Evolutionary conservation across 2,329 filamentous ascomycete genomes (phyloP).

Genomic region (Fusarium marasasianum): DNA sequence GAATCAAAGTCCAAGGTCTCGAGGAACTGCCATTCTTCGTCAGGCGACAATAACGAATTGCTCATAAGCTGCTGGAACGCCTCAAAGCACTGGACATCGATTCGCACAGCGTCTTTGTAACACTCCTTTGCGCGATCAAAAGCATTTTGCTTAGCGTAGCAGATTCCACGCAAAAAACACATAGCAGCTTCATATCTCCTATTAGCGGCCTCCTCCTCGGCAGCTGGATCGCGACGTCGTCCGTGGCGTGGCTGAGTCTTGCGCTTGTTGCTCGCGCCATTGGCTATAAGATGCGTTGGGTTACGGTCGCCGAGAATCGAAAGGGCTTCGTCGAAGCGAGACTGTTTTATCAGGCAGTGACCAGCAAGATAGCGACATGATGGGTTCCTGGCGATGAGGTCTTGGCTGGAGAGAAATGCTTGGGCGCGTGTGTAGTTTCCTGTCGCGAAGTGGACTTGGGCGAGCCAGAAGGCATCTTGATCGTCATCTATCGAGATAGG

Average conservation of each 20-base stretch:
- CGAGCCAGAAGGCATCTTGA: conserved; percentile 94
- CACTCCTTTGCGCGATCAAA: conserved; percentile 98
- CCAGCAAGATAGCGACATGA: conserved; percentile 93
- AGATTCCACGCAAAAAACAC: conserved; percentile 93
- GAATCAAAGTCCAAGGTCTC: conserved; percentile 91
- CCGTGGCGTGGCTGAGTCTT: conserved; percentile 49
- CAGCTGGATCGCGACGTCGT: conserved; percentile 47
- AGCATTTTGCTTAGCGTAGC: conserved; percentile 96
- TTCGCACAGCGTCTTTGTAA: conserved; percentile 96
- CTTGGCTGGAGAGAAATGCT: conserved; percentile 83
- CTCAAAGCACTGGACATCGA: conserved; percentile 98
- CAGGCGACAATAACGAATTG: conserved; percentile 89
- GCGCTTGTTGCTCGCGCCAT: conserved; percentile 53
- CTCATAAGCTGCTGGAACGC: conserved; percentile 98
- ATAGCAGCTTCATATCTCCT: conserved; percentile 94
- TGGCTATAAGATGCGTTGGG: conserved; percentile 85
- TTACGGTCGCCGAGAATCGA: conserved; percentile 89
- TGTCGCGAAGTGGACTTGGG: conserved; percentile 96
- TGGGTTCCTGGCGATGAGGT: conserved; percentile 81
- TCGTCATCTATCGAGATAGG: conserved; percentile 74
- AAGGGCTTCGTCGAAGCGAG: conserved; percentile 88
- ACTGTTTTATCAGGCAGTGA: conserved; percentile 93
- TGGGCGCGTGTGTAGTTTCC: conserved; percentile 95
- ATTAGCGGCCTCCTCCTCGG: conserved; percentile 74
- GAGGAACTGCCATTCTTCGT: conserved; percentile 90